Evolutionary conservation across 2,329 filamentous ascomycete genomes (phyloP).

Genomic region (Ophiostoma sp.): DNA sequence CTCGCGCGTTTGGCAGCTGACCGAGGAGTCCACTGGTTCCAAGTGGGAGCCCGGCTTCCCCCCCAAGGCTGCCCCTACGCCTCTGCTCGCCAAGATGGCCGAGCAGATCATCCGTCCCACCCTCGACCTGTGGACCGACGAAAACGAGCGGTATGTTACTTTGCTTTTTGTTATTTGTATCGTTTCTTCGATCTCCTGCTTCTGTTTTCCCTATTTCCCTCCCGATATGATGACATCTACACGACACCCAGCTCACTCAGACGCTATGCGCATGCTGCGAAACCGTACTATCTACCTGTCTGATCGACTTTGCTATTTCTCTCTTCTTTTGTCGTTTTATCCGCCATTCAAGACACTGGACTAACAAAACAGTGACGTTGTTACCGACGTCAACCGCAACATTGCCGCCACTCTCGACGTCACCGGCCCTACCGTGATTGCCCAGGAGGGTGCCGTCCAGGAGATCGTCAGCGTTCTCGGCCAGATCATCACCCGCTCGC

Average conservation of each 20-base stretch:
- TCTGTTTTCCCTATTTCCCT: constrained; percentile 24
- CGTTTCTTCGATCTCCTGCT: constrained; percentile 39
- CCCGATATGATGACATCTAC: constrained; percentile 70
- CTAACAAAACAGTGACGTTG: constrained; percentile 58
- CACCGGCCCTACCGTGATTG: constrained; percentile 79
- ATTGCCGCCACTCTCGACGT: constrained; percentile 84
- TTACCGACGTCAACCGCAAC: constrained; percentile 94
- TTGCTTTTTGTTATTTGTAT: constrained; percentile 25
- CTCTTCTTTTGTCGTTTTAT: not conserved
- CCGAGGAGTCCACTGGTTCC: constrained; percentile 68
- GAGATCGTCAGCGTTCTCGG: constrained; percentile 70
- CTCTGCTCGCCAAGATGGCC: constrained; percentile 76
- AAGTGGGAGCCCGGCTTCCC: constrained; percentile 91
- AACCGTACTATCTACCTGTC: constrained; percentile 58
- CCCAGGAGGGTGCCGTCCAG: constrained; percentile 65
- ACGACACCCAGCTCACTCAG: constrained; percentile 99
- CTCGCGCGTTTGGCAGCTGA: constrained; percentile 80
- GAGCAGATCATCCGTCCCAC: constrained; percentile 81
- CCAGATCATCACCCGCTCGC: constrained; percentile 79
- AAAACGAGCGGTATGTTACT: constrained; percentile 89
- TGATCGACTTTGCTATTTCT: constrained; percentile 31
- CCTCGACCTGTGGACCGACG: constrained; percentile 78
- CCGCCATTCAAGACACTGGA: not conserved
- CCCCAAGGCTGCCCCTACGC: constrained; percentile 69
- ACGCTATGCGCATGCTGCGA: constrained; percentile 89